Evolutionary conservation across 805 yeast genomes (phyloP).

Genomic region (Naumovozyma baii): DNA sequence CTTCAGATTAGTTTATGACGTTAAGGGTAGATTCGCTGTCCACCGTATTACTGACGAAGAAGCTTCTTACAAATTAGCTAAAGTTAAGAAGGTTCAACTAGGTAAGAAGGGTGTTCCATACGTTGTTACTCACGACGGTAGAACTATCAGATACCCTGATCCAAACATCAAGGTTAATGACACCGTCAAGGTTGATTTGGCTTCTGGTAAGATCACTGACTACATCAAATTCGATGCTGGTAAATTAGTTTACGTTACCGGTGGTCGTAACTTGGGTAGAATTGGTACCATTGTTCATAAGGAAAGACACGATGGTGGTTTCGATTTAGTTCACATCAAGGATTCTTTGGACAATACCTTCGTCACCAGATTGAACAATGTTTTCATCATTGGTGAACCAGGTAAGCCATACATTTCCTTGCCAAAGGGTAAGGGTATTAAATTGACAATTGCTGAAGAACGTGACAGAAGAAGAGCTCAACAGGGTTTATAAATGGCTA

Average conservation of each 20-base stretch:
- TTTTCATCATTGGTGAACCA: conserved; percentile 91
- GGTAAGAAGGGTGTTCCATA: conserved; percentile 98
- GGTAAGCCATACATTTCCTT: conserved; percentile 88
- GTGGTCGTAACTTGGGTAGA: conserved; percentile 98
- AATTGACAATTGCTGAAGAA: conserved; percentile 91
- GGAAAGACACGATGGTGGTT: conserved; percentile 97
- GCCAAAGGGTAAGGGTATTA: conserved; percentile 99
- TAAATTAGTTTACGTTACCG: conserved; percentile 84
- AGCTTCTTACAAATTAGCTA: conserved; percentile 95
- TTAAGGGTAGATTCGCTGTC: conserved; percentile 98
- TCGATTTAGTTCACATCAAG: conserved; percentile 94
- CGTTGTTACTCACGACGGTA: conserved; percentile 99
- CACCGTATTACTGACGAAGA: conserved; percentile 99
- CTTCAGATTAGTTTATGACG: conserved; percentile 97
- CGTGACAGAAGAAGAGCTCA: conserved; percentile 96
- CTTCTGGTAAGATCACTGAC: conserved; percentile 87
- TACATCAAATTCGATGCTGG: conserved; percentile 90
- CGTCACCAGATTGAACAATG: conserved; percentile 90
- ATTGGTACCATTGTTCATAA: conserved; percentile 93
- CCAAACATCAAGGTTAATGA: conserved; percentile 95
- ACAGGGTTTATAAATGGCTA: conserved; percentile 40
- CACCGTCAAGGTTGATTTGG: conserved; percentile 94
- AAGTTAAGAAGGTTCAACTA: conserved; percentile 95
- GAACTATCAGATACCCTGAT: conserved; percentile 99
- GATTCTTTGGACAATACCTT: conserved; percentile 89